A percentile compares a stretch with the other conserved stretches of the same genome.
Conservation (phyloP, 345 rosid genomes). For the Raphanus raphanistrum region DNA sequence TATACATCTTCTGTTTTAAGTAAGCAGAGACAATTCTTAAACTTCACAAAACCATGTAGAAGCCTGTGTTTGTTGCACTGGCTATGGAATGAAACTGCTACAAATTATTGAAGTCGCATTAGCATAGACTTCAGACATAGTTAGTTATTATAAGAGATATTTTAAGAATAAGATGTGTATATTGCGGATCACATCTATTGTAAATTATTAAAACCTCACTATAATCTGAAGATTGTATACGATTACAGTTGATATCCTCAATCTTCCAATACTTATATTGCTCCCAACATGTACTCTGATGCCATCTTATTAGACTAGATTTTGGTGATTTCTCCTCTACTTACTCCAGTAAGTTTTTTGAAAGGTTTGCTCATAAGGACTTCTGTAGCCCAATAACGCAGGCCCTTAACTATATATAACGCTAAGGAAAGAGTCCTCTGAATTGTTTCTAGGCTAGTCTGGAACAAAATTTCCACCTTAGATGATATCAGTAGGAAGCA, state of each 20-base stretch:
- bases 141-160: neutral
- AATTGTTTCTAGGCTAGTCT: neutral
- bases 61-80: neutral
- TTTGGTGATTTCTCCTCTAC: too few relatives aligned
- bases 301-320: neutral
- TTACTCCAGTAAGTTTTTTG: too few relatives aligned
- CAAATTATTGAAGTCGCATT: neutral
- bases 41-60: too few relatives aligned
- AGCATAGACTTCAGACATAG: neutral
- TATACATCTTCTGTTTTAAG: too few relatives aligned
- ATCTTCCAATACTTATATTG: neutral
- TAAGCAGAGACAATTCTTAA: too few relatives aligned
- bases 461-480: conserved; percentile 58
- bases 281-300: neutral
- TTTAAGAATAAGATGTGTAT: neutral
- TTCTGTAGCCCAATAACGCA: too few relatives aligned
- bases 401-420: too few relatives aligned
- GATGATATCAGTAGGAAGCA: conserved; percentile 72
- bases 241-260: neutral
- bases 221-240: neutral
- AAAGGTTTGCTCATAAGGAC: too few relatives aligned
- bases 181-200: neutral
- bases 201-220: neutral
- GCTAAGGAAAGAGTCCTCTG: too few relatives aligned
- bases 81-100: neutral